phyloP scores from a whole-genome alignment of 2,329 filamentous ascomycete species.

The Stemphylium beticola region DNA sequence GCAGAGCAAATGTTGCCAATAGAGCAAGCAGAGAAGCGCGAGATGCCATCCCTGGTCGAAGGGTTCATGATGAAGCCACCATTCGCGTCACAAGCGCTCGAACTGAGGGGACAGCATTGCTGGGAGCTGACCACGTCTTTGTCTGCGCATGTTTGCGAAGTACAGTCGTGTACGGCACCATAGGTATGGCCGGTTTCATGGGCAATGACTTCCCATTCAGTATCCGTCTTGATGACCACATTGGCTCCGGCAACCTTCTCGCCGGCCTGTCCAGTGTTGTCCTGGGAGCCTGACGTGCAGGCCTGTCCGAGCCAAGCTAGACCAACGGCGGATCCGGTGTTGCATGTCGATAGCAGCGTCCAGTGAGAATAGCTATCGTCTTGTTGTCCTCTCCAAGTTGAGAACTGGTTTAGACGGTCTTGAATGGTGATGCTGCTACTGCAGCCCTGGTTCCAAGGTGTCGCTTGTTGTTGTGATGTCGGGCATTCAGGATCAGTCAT shows the following conservation, averaged over 20 bases:
- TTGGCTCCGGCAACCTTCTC: constrained; percentile 86
- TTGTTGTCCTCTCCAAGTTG: constrained; percentile 80
- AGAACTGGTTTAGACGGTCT: constrained; percentile 84
- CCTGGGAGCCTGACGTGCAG: constrained; percentile 67
- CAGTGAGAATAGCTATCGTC: constrained; percentile 88
- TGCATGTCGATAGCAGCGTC: constrained; percentile 84
- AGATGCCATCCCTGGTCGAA: constrained; percentile 75
- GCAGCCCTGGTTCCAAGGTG: constrained; percentile 86
- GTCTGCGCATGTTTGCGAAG: constrained; percentile 67
- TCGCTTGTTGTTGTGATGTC: constrained; percentile 66
- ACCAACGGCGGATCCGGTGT: constrained; percentile 83
- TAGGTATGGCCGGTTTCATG: constrained; percentile 96
- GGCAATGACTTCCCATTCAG: constrained; percentile 94
- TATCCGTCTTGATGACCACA: constrained; percentile 81
- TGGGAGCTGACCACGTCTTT: constrained; percentile 64
- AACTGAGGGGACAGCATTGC: constrained; percentile 81
- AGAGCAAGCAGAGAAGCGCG: constrained; percentile 82
- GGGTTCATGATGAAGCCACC: constrained; percentile 96
- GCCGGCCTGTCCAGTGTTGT: constrained; percentile 54
- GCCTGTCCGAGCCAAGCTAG: constrained; percentile 92
- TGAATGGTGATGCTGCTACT: constrained; percentile 67
- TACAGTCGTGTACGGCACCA: constrained; percentile 94
- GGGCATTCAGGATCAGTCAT: constrained; percentile 80
- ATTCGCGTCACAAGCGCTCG: constrained; percentile 72
- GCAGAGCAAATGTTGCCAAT: constrained; percentile 94